Base-by-base conservation (phyloP, 2,329 filamentous ascomycete genomes). In the Grosmannia huntii region DNA sequence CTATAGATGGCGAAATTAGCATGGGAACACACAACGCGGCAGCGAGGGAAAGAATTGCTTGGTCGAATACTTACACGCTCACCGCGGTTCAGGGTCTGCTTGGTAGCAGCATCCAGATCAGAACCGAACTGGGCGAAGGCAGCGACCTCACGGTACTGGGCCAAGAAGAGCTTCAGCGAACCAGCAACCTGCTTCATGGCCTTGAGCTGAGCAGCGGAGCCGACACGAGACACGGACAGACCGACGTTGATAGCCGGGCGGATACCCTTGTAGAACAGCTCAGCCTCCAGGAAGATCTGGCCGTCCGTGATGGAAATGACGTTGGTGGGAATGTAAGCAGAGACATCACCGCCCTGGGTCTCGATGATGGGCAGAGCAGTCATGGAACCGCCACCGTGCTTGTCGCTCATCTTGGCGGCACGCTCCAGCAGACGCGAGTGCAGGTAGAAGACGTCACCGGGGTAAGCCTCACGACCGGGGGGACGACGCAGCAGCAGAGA, bases 181-280 rank as follows among this genome's bases (percentile, higher is more conserved):
- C 94, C 94, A 72, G 94, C 94, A 70, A 99, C 94, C 84, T 99
- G 94, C 86, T 99, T 99, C 94, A 99, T 99, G 80, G 94, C 91
- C 89, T 97, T 99, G 76, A 97, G 85, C 85, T 99, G 94, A 74
- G 94, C 94, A 75, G 94, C 90, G 72, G 94, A 99, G 75, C 94
- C 94, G 86, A 99, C 94, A 89, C 94, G 94, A 68, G 94, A 99
- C 69, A 99, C 94, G 71, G 94, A 99, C 69, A 99, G 89, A 94
- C 94, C 94, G 88, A 99, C 94, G 85, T 99, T 99, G 78, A 99
- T 99, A 80, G 94, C 94, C 70, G 94, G 94, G 73, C 94, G 92
- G 78, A 99, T 80, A 95, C 94, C 94, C 89, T 99, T 99, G 90
- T 96, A 97, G 88, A 97, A 99, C 66, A 97, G 84, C 78, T 99